phyloP scores from a whole-genome alignment of 345 rosid genomes.

The Syzygium oleosum region DNA sequence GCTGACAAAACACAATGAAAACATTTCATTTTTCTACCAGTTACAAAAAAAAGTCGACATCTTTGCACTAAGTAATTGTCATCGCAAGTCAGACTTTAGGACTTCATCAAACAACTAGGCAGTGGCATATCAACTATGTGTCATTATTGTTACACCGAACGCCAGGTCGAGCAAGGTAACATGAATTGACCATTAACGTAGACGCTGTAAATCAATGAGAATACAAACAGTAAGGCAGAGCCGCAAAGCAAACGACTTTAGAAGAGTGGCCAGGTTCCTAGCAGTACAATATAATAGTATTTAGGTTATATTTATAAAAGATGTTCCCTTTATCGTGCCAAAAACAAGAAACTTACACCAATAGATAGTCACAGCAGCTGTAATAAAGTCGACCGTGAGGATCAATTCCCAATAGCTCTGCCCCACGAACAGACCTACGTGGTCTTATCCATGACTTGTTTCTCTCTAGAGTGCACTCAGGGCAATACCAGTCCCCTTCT shows the following conservation, averaged over 20 bases:
- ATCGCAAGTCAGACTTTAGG: not conserved
- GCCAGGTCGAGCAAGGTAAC: not conserved
- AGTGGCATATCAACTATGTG: not conserved
- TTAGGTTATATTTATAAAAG: not conserved
- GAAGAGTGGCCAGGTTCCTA: not conserved
- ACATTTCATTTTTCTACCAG: not conserved
- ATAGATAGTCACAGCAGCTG: constrained; percentile 74
- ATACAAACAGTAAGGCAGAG: not conserved
- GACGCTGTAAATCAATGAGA: not conserved
- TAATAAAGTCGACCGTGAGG: constrained; percentile 63
- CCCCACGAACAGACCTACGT: constrained; percentile 67
- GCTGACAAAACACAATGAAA: not conserved
- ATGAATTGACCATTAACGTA: not conserved
- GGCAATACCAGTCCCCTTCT: constrained; percentile 96
- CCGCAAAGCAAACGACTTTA: not conserved
- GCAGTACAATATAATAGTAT: not conserved
- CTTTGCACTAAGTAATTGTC: not conserved
- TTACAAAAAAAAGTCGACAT: not conserved
- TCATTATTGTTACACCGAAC: not conserved
- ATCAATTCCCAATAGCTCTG: constrained; percentile 79
- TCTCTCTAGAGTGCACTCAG: constrained; percentile 75
- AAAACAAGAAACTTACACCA: constrained; percentile 71
- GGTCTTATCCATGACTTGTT: constrained; percentile 44
- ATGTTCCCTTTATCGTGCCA: not conserved
- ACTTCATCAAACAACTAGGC: not conserved